These are phyloP conservation scores for Dioscorea dumetorum DNA, from an alignment of 106 monocot genomes.

Conservation along the genomic window DNA sequence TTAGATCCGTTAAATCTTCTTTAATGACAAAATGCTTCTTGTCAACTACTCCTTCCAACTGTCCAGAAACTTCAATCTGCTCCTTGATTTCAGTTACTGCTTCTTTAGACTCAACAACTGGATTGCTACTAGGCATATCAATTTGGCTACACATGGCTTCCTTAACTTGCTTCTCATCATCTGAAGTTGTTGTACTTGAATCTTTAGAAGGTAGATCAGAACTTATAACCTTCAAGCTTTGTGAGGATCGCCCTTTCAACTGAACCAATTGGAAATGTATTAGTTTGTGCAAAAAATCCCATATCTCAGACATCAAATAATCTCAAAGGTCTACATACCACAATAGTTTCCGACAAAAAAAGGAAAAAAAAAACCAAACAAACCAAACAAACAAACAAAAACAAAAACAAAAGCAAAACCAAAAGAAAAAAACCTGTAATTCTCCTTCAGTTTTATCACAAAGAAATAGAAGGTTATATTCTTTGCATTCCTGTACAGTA, in stretches of 20 bases:
- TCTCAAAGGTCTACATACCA: too few relatives aligned
- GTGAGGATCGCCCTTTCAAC: constrained; percentile 52
- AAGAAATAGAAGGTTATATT: too few relatives aligned
- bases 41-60: constrained; percentile 16
- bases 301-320: too few relatives aligned
- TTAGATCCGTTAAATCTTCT: constrained; percentile 22
- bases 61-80: constrained; percentile 16
- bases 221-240: constrained; percentile 23
- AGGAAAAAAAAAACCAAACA: too few relatives aligned
- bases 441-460: too few relatives aligned
- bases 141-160: constrained; percentile 20
- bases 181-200: constrained; percentile 18
- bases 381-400: too few relatives aligned
- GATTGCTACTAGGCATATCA: constrained; percentile 7
- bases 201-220: constrained; percentile 38
- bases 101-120: constrained; percentile 21
- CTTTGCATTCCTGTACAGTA: too few relatives aligned
- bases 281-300: too few relatives aligned
- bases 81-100: constrained; percentile 18
- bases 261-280: constrained; percentile 20
- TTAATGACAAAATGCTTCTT: constrained; percentile 13
- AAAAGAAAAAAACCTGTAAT: too few relatives aligned
- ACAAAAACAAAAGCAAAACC: too few relatives aligned
- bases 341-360: too few relatives aligned
- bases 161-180: constrained; percentile 41